These are phyloP conservation scores for Hippophae gyantsensis DNA, from an alignment of 306 rosid genomes.

Conservation along the genomic window DNA sequence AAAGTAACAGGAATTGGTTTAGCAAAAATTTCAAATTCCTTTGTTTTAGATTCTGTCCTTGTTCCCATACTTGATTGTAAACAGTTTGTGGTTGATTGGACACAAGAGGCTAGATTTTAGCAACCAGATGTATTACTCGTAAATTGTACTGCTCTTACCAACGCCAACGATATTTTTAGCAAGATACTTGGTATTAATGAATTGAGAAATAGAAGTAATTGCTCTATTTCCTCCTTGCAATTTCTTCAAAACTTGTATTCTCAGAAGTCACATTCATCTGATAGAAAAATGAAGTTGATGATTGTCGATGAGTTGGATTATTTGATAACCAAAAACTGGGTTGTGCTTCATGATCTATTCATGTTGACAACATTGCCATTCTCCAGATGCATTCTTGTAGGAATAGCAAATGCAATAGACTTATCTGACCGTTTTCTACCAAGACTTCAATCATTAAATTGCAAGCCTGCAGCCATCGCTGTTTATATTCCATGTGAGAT, in stretches of 20 bases:
- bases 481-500: no score
- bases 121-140: constrained; percentile 55
- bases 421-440: constrained; percentile 94
- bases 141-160: constrained; percentile 59
- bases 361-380: constrained; percentile 84
- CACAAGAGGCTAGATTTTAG: constrained; percentile 37
- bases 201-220: constrained; percentile 31
- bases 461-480: background rate
- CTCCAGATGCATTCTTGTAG: constrained; percentile 76
- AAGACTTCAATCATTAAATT: constrained; percentile 69
- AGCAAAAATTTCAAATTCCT: no score
- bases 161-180: constrained; percentile 60
- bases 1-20: no score
- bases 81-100: constrained; percentile 48
- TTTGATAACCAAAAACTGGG: constrained; percentile 73
- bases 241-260: constrained; percentile 71
- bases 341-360: constrained; percentile 84
- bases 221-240: constrained; percentile 43
- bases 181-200: constrained; percentile 54
- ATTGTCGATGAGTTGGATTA: constrained; percentile 89
- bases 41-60: no score
- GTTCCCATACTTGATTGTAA: constrained; percentile 3
- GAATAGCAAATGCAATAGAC: constrained; percentile 89
- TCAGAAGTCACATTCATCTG: constrained; percentile 33
- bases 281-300: constrained; percentile 60